These are phyloP conservation scores for Gnetum montanum DNA, from an alignment of 75 land plant species.

Conservation along the genomic window DNA sequence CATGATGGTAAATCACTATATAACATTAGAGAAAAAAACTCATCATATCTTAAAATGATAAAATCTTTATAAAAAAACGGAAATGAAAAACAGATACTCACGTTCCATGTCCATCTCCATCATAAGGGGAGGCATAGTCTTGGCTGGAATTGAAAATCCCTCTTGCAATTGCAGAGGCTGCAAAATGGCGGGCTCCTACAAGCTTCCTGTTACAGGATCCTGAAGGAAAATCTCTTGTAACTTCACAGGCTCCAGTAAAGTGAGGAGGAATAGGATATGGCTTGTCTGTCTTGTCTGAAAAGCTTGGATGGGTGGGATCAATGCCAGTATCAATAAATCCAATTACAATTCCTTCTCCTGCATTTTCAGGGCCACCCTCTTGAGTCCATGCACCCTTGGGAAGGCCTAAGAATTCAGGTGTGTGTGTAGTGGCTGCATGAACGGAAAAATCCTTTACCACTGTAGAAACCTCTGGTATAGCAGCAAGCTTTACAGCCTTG, in stretches of 20 bases:
- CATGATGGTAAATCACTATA: background rate
- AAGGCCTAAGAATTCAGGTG: slow-evolving; percentile 69
- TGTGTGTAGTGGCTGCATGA: slow-evolving; percentile 63
- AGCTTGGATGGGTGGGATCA: slow-evolving; percentile 75
- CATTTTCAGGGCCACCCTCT: slow-evolving; percentile 56
- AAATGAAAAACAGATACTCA: slow-evolving; percentile 36
- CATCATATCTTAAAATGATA: background rate
- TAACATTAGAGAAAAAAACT: background rate
- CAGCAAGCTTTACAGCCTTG: slow-evolving; percentile 59
- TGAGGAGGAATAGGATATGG: slow-evolving; percentile 39
- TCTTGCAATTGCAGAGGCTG: slow-evolving; percentile 70
- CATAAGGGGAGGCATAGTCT: slow-evolving; percentile 83
- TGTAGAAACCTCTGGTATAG: slow-evolving; percentile 49
- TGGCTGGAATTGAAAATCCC: slow-evolving; percentile 63
- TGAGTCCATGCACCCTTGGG: slow-evolving; percentile 67
- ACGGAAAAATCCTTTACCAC: slow-evolving; percentile 63
- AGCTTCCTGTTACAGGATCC: slow-evolving; percentile 86
- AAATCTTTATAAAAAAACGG: too few species aligned
- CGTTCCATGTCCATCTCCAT: slow-evolving; percentile 94
- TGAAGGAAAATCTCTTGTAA: slow-evolving; percentile 63
- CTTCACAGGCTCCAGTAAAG: slow-evolving; percentile 72
- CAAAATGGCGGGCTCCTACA: slow-evolving; percentile 82
- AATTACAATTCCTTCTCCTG: slow-evolving; percentile 79
- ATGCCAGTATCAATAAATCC: slow-evolving; percentile 87
- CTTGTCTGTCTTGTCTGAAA: slow-evolving; percentile 15